Evolutionary conservation across 345 rosid genomes (phyloP).

Genomic region (Lagerstroemia speciosa): DNA sequence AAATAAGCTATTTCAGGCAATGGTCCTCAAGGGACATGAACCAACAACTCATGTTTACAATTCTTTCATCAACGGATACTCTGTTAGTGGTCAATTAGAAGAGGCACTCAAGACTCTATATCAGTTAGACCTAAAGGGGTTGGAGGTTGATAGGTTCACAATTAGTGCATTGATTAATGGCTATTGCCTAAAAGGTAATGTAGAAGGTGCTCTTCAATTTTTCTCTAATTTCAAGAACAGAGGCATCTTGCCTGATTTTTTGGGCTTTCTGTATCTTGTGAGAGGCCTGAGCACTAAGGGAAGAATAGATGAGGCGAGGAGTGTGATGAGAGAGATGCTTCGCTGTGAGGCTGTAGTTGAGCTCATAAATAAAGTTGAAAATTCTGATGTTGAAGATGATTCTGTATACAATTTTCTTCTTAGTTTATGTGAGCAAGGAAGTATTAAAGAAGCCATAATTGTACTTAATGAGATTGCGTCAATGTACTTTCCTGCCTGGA

Average conservation of each 20-base stretch:
- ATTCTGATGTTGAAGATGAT: constrained; percentile 45
- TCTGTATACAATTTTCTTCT: constrained; percentile 38
- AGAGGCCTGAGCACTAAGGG: constrained; percentile 77
- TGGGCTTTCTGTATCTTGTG: constrained; percentile 61
- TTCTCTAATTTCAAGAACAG: constrained; percentile 45
- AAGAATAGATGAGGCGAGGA: constrained; percentile 86
- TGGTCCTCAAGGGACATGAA: constrained; percentile 39
- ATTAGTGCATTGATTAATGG: constrained; percentile 67
- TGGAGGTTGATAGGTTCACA: constrained; percentile 57
- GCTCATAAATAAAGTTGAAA: constrained; percentile 43
- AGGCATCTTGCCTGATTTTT: constrained; percentile 52
- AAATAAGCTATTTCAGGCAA: constrained; percentile 41
- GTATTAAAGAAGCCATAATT: constrained; percentile 44
- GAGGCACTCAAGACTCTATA: constrained; percentile 49
- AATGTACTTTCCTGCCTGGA: constrained; percentile 38
- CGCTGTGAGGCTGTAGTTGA: constrained; percentile 44
- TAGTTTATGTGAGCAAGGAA: constrained; percentile 64
- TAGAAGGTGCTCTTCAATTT: constrained; percentile 66
- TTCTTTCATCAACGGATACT: constrained; percentile 50
- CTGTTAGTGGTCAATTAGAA: constrained; percentile 54
- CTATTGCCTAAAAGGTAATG: constrained; percentile 56
- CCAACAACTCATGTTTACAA: constrained; percentile 50
- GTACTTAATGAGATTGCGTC: constrained; percentile 53
- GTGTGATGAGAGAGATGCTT: constrained; percentile 78
- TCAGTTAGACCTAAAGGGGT: constrained; percentile 29